phyloP scores from a whole-genome alignment of 805 yeast species.

The Candida qinlingensis region DNA sequence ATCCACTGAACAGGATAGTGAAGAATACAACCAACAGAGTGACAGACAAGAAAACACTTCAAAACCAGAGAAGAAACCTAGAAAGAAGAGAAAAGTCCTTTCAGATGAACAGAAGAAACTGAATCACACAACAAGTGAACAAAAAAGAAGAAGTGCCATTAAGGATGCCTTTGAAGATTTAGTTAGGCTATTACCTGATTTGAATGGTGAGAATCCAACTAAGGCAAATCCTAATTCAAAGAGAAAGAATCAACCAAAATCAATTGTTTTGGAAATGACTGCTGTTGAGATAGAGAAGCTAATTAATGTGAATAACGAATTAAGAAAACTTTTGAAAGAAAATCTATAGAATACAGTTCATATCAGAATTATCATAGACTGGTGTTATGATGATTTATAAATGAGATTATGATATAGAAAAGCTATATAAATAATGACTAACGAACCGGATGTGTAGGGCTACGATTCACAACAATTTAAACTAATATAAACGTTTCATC shows the following conservation, averaged over 20 bases:
- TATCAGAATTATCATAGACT: neutral
- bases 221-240: neutral
- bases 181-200: conserved; percentile 15
- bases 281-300: conserved; percentile 18
- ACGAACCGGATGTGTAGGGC: no score
- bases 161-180: conserved; percentile 22
- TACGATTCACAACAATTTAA: no score
- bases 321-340: neutral
- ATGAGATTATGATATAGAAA: no score
- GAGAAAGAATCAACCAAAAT: conserved; percentile 19
- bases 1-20: no score
- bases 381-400: neutral
- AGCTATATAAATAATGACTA: no score
- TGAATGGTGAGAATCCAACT: neutral
- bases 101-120: conserved; percentile 24
- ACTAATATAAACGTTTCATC: no score
- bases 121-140: conserved; percentile 25
- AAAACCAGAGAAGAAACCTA: neutral
- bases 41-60: no score
- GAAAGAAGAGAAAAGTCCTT: conserved; percentile 17
- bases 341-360: neutral
- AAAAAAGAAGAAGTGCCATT: conserved; percentile 20
- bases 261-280: conserved; percentile 20
- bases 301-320: conserved; percentile 8
- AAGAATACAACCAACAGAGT: no score